Conservation (phyloP, 2,329 filamentous ascomycete genomes). For the Laburnicola sp. region DNA sequence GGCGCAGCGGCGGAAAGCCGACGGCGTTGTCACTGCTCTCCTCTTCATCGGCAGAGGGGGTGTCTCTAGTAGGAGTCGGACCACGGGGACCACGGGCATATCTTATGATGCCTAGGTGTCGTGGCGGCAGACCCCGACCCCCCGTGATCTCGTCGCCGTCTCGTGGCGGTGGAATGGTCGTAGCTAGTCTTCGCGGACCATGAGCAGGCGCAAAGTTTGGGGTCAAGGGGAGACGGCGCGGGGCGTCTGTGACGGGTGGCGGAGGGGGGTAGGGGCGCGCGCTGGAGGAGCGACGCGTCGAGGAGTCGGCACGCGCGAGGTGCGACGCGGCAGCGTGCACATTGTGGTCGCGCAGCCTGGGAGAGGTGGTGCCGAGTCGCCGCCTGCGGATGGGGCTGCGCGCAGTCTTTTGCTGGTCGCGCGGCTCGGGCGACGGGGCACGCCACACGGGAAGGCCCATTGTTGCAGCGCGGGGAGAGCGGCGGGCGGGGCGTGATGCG, state of each 20-base stretch:
- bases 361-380: conserved; percentile 29
- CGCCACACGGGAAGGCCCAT: conserved; percentile 61
- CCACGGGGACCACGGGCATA: background rate
- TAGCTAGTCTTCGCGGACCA: conserved; percentile 16
- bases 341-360: conserved; percentile 23
- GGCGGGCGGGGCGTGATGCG: conserved; percentile 17
- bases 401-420: conserved; percentile 54
- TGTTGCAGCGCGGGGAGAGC: conserved; percentile 24
- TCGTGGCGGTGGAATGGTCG: conserved; percentile 6
- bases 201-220: conserved; percentile 42
- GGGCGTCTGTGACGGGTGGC: conserved; percentile 9
- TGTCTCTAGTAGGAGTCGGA: background rate
- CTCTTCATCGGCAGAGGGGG: conserved; percentile 23
- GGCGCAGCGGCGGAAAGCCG: conserved; percentile 41
- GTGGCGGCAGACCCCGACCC: background rate
- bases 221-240: conserved; percentile 29
- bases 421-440: conserved; percentile 54
- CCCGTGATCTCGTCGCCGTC: background rate
- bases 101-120: background rate
- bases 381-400: conserved; percentile 57
- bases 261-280: conserved; percentile 19
- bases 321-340: conserved; percentile 16
- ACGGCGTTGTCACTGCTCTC: conserved; percentile 34
- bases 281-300: conserved; percentile 19
- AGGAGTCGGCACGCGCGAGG: conserved; percentile 21